Percentiles rank a stretch among this genome's conserved stretches.
Evolutionary conservation across 148 eudicot genomes (phyloP).

Genomic region (Fagopyrum tataricum): DNA sequence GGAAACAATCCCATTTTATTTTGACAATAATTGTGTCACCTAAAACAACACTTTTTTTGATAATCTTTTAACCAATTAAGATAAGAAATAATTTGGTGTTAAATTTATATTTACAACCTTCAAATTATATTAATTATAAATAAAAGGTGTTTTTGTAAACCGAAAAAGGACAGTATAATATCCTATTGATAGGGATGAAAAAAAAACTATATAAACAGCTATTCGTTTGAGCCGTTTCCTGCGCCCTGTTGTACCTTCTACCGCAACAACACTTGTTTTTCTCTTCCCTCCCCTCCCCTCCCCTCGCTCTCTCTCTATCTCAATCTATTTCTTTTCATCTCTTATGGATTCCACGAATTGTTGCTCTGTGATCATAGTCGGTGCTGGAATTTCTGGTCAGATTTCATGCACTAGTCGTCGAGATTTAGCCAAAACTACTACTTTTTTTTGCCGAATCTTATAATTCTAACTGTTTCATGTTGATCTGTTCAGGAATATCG

Average conservation of each 20-base stretch:
- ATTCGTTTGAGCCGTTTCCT: too few relatives aligned
- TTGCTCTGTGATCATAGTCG: conserved; percentile 66
- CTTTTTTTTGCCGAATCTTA: background rate
- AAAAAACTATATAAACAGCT: conserved; percentile 11
- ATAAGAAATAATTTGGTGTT: too few relatives aligned
- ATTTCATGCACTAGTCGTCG: background rate
- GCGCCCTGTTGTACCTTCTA: background rate
- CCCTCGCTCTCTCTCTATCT: background rate
- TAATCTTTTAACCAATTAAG: too few relatives aligned
- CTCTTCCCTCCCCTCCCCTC: background rate
- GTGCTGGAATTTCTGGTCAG: conserved; percentile 84
- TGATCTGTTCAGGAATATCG: conserved; percentile 40
- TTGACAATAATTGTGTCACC: too few relatives aligned
- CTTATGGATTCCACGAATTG: conserved; percentile 53
- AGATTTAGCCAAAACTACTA: background rate
- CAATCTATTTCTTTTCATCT: conserved; percentile 13
- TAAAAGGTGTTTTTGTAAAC: background rate
- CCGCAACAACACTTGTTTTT: background rate
- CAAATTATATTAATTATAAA: background rate
- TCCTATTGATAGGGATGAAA: background rate
- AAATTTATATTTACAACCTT: background rate
- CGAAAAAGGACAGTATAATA: background rate
- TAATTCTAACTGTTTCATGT: background rate
- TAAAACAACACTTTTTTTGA: too few relatives aligned
- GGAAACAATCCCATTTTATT: too few relatives aligned